Evolutionary conservation across 768 basidiomycete species (phyloP).

Genomic region (Leccinum truebloodii): DNA sequence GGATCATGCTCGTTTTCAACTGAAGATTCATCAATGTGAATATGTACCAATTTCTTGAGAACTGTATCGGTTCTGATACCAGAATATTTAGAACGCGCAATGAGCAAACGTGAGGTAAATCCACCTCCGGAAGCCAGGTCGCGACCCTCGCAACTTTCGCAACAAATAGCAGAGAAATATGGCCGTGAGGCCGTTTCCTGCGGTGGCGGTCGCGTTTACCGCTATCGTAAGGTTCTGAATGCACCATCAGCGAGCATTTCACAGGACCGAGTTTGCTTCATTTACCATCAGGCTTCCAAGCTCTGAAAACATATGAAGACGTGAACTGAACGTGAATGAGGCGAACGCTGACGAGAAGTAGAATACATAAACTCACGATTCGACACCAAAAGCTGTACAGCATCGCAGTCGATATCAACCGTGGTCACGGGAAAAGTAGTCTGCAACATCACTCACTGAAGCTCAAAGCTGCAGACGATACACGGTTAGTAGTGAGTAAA

Average conservation of each 20-base stretch:
- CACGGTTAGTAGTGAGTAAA: slow-evolving; percentile 4
- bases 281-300: slow-evolving; percentile 45
- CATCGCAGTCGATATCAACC: slow-evolving; percentile 4
- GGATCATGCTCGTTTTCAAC: background rate
- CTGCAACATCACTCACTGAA: slow-evolving; percentile 30
- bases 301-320: slow-evolving; percentile 40
- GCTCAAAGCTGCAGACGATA: slow-evolving; percentile 26
- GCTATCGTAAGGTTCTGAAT: slow-evolving; percentile 44
- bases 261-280: background rate
- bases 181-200: slow-evolving; percentile 52
- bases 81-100: background rate
- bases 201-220: slow-evolving; percentile 51
- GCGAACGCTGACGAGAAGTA: background rate
- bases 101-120: background rate
- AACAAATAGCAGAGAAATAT: slow-evolving; percentile 46
- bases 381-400: slow-evolving; percentile 35
- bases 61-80: slow-evolving; percentile 44
- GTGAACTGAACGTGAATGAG: slow-evolving; percentile 37
- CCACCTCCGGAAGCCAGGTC: slow-evolving; percentile 52
- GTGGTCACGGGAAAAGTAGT: background rate
- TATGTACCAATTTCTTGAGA: slow-evolving; percentile 44
- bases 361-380: slow-evolving; percentile 33
- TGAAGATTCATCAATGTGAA: background rate
- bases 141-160: slow-evolving; percentile 34
- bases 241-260: background rate